Base-by-base conservation (phyloP, 345 rosid genomes). In the Gossypioides kirkii region DNA sequence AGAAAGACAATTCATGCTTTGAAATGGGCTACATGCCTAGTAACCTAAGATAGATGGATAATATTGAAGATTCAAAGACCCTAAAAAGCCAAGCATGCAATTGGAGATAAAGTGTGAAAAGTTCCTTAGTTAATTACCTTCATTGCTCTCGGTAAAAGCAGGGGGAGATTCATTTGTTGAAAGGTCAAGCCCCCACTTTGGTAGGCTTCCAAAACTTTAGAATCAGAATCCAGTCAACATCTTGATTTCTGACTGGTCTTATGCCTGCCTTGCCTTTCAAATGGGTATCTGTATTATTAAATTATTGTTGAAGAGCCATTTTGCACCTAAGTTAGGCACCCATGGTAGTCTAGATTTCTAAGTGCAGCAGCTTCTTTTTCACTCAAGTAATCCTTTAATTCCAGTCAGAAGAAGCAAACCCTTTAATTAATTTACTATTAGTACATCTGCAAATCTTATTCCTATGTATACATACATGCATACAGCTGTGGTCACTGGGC, bases 101-200 rank as follows among this genome's bases (percentile, higher is more conserved):
- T 12, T 43, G 38, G 54, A 13, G 70, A 66, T 13, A 38, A 62
- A 46, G 45, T 62, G 18, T 22, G 23, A 43, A 55, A 20, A n/a
- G 47, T 38, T 64, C 52, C 70, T n/a, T 32, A 32, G 38, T 55
- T 18, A 55, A 55, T 55, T 46, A 20, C 53, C 32, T 65, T 32
- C 46, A 61, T 10, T 23, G 54, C 18, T 42, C 26, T 20, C 10
- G 7, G 11, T 25, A 67, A 67, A 67, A 66, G 38, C 11, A 46
- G 20, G 61, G 23, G 11, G 71, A 23, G 54, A 67, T 67, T 46
- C 71, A 67, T 25, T 68, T 26, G 59, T 52, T n/a, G 22, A 52
- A 55, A 49, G 32, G 42, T 68, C 43, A 68, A 68, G 56, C 56
- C n/a, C 70, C 71, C 71, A 68, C 71, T 8, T 25, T 68, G 71